These are phyloP conservation scores for Phytophthora megakarya DNA, from an alignment of 352 stramenopile species.

Conservation along the genomic window DNA sequence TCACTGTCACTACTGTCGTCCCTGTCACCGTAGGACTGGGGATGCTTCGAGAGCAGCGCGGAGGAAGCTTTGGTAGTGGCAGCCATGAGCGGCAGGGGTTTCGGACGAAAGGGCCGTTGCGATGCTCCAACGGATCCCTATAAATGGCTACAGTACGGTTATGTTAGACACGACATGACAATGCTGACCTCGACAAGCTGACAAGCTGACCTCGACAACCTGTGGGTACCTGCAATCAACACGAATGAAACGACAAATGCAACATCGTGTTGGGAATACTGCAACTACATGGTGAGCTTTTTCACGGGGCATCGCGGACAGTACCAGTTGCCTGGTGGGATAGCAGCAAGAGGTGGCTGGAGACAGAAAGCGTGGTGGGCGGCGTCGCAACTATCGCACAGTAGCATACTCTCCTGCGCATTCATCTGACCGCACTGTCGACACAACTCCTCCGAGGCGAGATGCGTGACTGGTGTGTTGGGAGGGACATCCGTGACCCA, in stretches of 20 bases:
- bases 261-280: constrained; percentile 39
- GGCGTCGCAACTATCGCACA: constrained; percentile 87
- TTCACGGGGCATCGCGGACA: constrained; percentile 70
- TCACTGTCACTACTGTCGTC: constrained; percentile 20
- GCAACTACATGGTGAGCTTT: constrained; percentile 40
- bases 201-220: constrained; percentile 5
- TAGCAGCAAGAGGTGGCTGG: constrained; percentile 56
- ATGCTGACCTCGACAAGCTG: constrained; percentile 6
- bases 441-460: constrained; percentile 77
- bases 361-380: constrained; percentile 87
- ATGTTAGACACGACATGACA: constrained; percentile 6
- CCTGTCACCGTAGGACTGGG: constrained; percentile 19
- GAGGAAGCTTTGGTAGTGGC: constrained; percentile 24
- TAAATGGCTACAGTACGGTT: constrained; percentile 25
- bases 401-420: constrained; percentile 73
- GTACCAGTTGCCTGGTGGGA: constrained; percentile 82
- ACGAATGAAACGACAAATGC: constrained; percentile 8
- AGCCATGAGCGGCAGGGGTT: constrained; percentile 25
- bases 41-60: constrained; percentile 17
- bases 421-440: constrained; percentile 68
- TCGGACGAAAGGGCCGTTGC: constrained; percentile 20
- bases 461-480: constrained; percentile 52
- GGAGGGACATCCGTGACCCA: constrained; percentile 64
- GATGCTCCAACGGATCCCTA: constrained; percentile 19
- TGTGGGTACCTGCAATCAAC: constrained; percentile 3